phyloP scores from a whole-genome alignment of 176 grass and related monocot genomes.

The Metroxylon sagu region DNA sequence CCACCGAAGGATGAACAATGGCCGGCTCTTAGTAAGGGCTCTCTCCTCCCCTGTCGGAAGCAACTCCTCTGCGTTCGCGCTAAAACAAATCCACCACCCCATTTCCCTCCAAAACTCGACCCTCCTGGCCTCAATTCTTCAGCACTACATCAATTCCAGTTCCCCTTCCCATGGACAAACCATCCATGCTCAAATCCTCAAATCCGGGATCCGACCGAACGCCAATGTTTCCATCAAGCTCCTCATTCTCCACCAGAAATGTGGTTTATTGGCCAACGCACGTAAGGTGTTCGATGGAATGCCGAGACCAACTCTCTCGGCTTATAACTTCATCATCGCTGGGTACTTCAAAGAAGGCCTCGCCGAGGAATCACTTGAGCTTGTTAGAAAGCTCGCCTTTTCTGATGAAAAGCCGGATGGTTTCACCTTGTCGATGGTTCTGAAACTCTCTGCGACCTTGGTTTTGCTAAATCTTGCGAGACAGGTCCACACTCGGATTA shows the following conservation, averaged over 20 bases:
- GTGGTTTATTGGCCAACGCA: constrained; percentile 54
- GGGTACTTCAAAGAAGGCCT: constrained; percentile 55
- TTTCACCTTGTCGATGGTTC: constrained; percentile 72
- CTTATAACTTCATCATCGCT: constrained; percentile 59
- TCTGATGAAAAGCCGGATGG: constrained; percentile 34
- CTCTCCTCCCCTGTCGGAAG: no score
- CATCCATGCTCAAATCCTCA: constrained; percentile 57
- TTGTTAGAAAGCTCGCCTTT: constrained; percentile 43
- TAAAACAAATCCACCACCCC: no score
- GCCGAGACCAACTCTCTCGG: constrained; percentile 28
- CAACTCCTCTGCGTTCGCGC: no score
- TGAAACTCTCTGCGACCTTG: constrained; percentile 52
- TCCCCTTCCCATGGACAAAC: constrained; percentile 32
- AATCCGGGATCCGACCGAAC: constrained; percentile 24
- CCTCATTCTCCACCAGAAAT: constrained; percentile 52
- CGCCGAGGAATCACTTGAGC: constrained; percentile 31
- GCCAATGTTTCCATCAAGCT: constrained; percentile 52
- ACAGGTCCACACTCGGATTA: constrained; percentile 56
- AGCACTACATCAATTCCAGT: constrained; percentile 39
- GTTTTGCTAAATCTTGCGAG: constrained; percentile 15
- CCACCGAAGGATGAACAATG: no score
- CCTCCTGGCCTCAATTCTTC: constrained; percentile 31
- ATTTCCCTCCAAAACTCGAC: not conserved
- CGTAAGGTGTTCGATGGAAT: constrained; percentile 62
- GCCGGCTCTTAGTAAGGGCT: no score